phyloP scores from a whole-genome alignment of 2,329 filamentous ascomycete species.

The Didymella glomerata region DNA sequence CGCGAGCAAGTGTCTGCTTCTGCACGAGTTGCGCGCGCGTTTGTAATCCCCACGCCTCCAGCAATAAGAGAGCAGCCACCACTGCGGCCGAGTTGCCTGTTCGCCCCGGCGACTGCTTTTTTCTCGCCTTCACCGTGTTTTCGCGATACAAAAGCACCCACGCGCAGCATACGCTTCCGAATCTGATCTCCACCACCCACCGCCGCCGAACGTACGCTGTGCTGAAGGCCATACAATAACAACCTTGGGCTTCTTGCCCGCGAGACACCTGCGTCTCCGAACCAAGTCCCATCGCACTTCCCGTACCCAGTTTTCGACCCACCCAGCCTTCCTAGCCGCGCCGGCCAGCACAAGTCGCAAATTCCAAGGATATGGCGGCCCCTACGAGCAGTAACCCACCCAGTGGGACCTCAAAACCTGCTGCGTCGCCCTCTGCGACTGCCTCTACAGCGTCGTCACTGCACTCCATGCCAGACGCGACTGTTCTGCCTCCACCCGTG shows the following conservation, averaged over 20 bases:
- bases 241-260: constrained; percentile 51
- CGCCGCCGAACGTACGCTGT: constrained; percentile 43
- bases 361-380: constrained; percentile 44
- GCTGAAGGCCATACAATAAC: constrained; percentile 50
- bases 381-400: constrained; percentile 40
- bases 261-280: constrained; percentile 52
- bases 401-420: constrained; percentile 38
- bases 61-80: constrained; percentile 6
- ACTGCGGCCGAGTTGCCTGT: neutral
- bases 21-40: constrained; percentile 17
- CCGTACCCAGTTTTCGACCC: constrained; percentile 24
- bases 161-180: constrained; percentile 40
- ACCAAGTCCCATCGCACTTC: constrained; percentile 14
- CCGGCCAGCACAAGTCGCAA: constrained; percentile 25
- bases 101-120: constrained; percentile 17
- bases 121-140: constrained; percentile 39
- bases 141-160: constrained; percentile 36
- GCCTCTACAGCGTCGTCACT: constrained; percentile 50
- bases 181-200: constrained; percentile 42
- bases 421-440: constrained; percentile 45
- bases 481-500: constrained; percentile 41
- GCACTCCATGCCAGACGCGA: constrained; percentile 48
- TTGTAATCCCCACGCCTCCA: constrained; percentile 15
- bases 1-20: constrained; percentile 14
- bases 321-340: constrained; percentile 28